Evolutionary conservation across 2,329 filamentous ascomycete genomes (phyloP), one percentile per base, ranked within the genome.

Genomic region (Colletotrichum tropicale): DNA sequence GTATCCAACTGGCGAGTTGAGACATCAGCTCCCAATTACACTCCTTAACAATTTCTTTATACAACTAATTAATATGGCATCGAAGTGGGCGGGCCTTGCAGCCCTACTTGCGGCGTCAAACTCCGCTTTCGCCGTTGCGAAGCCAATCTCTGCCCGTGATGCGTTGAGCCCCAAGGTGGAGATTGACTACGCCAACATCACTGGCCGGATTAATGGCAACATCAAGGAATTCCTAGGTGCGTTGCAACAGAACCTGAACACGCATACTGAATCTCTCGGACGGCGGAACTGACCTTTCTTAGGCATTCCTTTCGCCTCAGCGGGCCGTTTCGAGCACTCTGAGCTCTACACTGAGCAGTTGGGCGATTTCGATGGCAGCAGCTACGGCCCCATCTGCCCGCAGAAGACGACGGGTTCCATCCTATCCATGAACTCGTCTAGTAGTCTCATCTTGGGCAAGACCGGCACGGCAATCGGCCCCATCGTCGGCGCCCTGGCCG

Each of bases 261-360:
- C n/a, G 2, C 6, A 15, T 15, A 13, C n/a, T 28, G 5, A 52
- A 16, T 21, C 1, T 21, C 0, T 0, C n/a, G 21, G 43, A 10
- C 43, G n/a, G 3, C 0, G n/a, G 0, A 24, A 21, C 60, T 71
- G 9, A 71, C 30, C 16, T n/a, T 8, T 34, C n/a, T 3, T 21
- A 71, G 69, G 69, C 48, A 71, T 71, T 18, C 69, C 69, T 26
- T 71, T 71, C 61, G 69, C 69, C 13, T 66, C 61, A 5, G 69
- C 69, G 13, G 69, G 69, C 21, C 69, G 69, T 9, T 71, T 71
- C 18, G 69, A 71, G 69, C 69, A 71, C 38, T 32, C 69, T 8
- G 43, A 71, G 48, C 69, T 71, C 21, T 71, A 38, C 60, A 56
- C 69, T 18, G n/a, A 66, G 43, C 69, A 71, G 24, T 30, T 71